Conservation (phyloP, 345 rosid species). For the Gossypium raimondii region DNA sequence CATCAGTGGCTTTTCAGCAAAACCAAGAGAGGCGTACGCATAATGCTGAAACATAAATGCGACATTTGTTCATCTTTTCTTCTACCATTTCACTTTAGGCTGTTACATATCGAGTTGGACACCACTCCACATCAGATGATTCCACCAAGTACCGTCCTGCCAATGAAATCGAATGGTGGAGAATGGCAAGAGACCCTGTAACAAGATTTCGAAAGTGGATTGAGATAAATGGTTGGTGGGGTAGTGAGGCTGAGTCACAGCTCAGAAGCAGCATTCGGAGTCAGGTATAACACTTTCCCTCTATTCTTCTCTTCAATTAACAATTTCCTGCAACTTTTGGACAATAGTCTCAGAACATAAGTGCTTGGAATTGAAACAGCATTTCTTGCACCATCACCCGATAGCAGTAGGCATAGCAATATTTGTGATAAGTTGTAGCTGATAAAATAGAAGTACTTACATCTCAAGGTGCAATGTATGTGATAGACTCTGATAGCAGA, state of each 20-base stretch:
- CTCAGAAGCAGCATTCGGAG: conserved; percentile 53
- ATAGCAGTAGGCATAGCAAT: no score
- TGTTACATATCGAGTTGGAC: conserved; percentile 80
- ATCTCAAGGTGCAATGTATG: not conserved
- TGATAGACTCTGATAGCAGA: not conserved
- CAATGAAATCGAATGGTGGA: conserved; percentile 75
- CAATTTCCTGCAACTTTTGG: no score
- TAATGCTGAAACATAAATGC: not conserved
- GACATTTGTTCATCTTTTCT: not conserved
- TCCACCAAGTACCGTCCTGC: conserved; percentile 79
- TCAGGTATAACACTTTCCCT: conserved; percentile 46
- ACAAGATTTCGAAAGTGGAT: conserved; percentile 70
- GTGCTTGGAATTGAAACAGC: no score
- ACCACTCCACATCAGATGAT: conserved; percentile 94
- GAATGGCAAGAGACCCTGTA: conserved; percentile 52
- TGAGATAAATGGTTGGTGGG: conserved; percentile 79
- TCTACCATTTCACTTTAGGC: conserved; percentile 41
- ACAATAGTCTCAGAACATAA: no score
- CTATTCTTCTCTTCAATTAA: no score
- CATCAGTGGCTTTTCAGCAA: not conserved
- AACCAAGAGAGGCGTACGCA: not conserved
- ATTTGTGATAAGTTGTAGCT: no score
- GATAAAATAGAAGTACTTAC: no score
- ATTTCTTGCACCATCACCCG: no score
- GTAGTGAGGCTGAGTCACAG: conserved; percentile 47